These are phyloP conservation scores for Monosporozyma unispora DNA, from an alignment of 805 yeast species.

Conservation along the genomic window DNA sequence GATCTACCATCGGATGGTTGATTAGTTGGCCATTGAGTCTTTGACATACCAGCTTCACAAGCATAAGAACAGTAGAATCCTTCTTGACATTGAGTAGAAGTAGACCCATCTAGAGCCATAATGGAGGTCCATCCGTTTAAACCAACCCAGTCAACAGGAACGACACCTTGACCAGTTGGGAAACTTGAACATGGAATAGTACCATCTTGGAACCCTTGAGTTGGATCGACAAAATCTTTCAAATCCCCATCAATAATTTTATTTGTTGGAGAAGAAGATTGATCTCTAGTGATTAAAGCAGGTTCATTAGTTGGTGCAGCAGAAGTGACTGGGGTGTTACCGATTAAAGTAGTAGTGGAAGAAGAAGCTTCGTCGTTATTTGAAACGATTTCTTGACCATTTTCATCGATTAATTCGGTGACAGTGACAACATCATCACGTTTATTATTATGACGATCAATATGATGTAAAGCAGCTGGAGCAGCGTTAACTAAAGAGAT, in stretches of 20 bases:
- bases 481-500: conserved; percentile 21
- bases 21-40: conserved; percentile 65
- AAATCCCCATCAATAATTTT: conserved; percentile 49
- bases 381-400: conserved; percentile 22
- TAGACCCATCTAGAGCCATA: conserved; percentile 60
- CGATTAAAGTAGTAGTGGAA: conserved; percentile 13
- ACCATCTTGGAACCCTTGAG: conserved; percentile 56
- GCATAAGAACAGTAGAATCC: conserved; percentile 72
- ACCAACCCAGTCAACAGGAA: conserved; percentile 46
- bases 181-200: conserved; percentile 52
- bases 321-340: not conserved
- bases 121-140: conserved; percentile 41
- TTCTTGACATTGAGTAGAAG: conserved; percentile 50
- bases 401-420: conserved; percentile 26
- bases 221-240: conserved; percentile 41
- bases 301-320: not conserved
- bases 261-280: conserved; percentile 28
- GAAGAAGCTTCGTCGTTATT: conserved; percentile 20
- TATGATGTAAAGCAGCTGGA: conserved; percentile 23
- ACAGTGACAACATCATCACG: conserved; percentile 27
- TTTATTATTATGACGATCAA: conserved; percentile 17
- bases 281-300: conserved; percentile 4
- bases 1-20: conserved; percentile 65
- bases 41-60: conserved; percentile 72
- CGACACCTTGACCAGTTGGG: conserved; percentile 64